These are phyloP conservation scores for Diaporthe humulicola DNA, from an alignment of 2,329 filamentous ascomycete species.

Conservation along the genomic window DNA sequence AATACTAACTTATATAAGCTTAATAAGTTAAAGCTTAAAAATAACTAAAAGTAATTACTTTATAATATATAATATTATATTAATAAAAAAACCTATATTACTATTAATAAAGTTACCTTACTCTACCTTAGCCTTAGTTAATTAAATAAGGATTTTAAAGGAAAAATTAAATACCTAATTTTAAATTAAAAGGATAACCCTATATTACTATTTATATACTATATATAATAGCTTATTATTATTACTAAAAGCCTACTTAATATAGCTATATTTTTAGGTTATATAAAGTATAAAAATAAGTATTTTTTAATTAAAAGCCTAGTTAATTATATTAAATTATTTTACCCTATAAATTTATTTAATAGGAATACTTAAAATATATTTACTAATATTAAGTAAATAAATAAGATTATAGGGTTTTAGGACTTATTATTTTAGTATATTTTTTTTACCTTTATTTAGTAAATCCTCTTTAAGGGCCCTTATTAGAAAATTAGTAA, in stretches of 20 bases:
- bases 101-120: background rate
- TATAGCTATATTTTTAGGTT: background rate
- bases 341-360: background rate
- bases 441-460: background rate
- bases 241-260: background rate
- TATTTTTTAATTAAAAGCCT: background rate
- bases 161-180: background rate
- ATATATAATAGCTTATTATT: background rate
- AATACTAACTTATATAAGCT: background rate
- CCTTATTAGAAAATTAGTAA: background rate
- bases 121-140: background rate
- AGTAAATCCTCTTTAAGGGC: background rate
- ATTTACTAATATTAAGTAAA: background rate
- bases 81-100: background rate
- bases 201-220: background rate
- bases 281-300: background rate
- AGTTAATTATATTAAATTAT: background rate
- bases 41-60: background rate
- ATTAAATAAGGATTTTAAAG: background rate
- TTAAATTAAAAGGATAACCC: background rate
- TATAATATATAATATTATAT: background rate
- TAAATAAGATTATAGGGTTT: background rate
- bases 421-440: background rate
- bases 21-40: background rate
- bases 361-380: background rate